Percentiles rank a stretch among this genome's conserved stretches.
These are phyloP conservation scores for Aureobasidium sp. DNA, from an alignment of 2,329 filamentous ascomycete species.

Conservation along the genomic window DNA sequence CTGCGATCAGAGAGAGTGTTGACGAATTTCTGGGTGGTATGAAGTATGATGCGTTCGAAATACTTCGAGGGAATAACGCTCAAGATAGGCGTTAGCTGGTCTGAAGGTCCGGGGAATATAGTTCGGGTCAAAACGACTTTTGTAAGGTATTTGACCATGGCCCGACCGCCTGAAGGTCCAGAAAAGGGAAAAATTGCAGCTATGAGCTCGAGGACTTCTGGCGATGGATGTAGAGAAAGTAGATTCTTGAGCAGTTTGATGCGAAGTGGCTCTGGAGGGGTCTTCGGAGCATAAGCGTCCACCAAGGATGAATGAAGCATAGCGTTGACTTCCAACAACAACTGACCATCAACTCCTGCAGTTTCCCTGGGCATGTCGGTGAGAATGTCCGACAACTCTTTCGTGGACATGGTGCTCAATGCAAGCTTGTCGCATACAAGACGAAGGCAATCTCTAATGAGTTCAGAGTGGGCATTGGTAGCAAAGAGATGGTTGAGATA, in stretches of 20 bases:
- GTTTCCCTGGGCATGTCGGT: background rate
- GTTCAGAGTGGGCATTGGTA: background rate
- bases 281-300: background rate
- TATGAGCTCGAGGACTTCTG: background rate
- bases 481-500: background rate
- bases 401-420: conserved; percentile 14
- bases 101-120: background rate
- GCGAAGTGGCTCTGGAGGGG: background rate
- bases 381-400: conserved; percentile 12
- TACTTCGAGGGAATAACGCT: background rate
- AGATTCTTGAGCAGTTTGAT: background rate
- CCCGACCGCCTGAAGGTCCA: background rate
- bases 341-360: background rate
- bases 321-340: background rate
- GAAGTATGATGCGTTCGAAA: background rate
- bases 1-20: background rate
- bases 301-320: background rate
- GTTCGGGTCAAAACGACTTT: background rate
- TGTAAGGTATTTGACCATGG: background rate
- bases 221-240: background rate
- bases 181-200: background rate
- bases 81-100: background rate
- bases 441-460: background rate
- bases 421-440: conserved; percentile 18
- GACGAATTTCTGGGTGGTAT: background rate